phyloP scores from a whole-genome alignment of 2,329 filamentous ascomycete genomes.

The Fusarium sp. region DNA sequence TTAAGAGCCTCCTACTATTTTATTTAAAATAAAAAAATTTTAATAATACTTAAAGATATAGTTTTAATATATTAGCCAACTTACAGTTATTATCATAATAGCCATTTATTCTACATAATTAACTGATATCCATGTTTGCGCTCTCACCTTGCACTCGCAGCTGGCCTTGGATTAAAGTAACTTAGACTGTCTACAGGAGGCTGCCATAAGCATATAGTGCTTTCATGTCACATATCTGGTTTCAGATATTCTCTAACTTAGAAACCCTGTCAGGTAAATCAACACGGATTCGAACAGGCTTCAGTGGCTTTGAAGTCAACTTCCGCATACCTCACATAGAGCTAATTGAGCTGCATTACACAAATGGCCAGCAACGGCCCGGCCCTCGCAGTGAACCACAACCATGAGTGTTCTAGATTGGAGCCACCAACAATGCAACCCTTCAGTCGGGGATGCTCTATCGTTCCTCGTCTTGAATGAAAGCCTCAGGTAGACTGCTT shows the following conservation, averaged over 20 bases:
- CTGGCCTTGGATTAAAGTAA: no score
- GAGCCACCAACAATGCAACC: conserved; percentile 33
- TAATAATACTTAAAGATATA: no score
- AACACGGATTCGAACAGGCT: conserved; percentile 8
- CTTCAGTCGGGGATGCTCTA: conserved; percentile 33
- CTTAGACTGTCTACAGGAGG: neutral
- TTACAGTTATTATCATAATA: neutral
- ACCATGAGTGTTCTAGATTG: conserved; percentile 35
- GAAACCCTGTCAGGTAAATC: conserved; percentile 9
- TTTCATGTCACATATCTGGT: conserved; percentile 8
- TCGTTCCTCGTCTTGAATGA: conserved; percentile 30
- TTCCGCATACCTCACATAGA: conserved; percentile 31
- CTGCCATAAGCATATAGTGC: neutral
- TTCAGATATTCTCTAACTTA: conserved; percentile 3
- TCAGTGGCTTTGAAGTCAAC: conserved; percentile 22
- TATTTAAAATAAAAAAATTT: no score
- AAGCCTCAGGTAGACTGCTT: conserved; percentile 21
- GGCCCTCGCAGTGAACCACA: conserved; percentile 38
- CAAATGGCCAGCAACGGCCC: conserved; percentile 36
- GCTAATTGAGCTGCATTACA: conserved; percentile 24
- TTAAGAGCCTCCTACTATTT: no score
- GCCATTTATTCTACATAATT: no score
- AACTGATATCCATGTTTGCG: no score
- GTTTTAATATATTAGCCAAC: no score
- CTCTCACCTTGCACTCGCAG: neutral